A percentile compares a stretch with the other conserved stretches of the same genome.
Conservation (phyloP, 805 yeast species). For the Nakazawaea populi region DNA sequence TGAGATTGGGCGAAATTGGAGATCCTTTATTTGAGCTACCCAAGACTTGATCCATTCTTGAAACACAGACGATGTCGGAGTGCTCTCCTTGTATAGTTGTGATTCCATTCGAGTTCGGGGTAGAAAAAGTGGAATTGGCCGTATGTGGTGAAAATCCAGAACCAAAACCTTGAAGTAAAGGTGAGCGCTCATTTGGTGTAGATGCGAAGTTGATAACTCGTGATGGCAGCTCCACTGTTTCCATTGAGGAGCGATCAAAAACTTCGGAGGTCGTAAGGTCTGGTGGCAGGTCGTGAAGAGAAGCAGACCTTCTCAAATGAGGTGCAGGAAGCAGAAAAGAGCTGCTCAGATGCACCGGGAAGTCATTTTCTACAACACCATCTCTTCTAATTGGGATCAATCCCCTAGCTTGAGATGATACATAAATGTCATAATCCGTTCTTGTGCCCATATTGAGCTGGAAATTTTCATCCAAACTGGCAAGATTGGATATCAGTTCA, state of each 20-base stretch:
- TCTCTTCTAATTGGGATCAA: slow-evolving; percentile 21
- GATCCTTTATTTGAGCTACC: background rate
- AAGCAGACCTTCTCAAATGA: background rate
- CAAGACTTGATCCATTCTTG: no score
- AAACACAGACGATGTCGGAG: no score
- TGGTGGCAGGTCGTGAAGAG: background rate
- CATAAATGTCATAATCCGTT: slow-evolving; percentile 15
- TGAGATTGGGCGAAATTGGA: background rate
- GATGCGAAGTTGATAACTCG: background rate
- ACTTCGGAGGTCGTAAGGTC: background rate
- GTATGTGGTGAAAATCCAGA: no score
- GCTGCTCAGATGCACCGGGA: background rate
- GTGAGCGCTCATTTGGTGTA: no score
- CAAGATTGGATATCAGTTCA: background rate
- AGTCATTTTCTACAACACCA: background rate
- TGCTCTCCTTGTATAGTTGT: no score
- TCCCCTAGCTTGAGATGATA: slow-evolving; percentile 16
- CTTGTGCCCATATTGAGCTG: slow-evolving; percentile 15
- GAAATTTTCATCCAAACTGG: background rate
- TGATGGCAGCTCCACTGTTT: background rate
- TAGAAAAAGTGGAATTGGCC: no score
- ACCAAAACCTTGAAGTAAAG: no score
- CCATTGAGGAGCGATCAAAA: background rate
- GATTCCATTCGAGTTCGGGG: no score
- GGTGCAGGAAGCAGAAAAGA: background rate